A percentile compares a stretch with the other conserved stretches of the same genome.
phyloP scores from a whole-genome alignment of 2,329 filamentous ascomycete genomes.

The Penicillium brevicompactum region DNA sequence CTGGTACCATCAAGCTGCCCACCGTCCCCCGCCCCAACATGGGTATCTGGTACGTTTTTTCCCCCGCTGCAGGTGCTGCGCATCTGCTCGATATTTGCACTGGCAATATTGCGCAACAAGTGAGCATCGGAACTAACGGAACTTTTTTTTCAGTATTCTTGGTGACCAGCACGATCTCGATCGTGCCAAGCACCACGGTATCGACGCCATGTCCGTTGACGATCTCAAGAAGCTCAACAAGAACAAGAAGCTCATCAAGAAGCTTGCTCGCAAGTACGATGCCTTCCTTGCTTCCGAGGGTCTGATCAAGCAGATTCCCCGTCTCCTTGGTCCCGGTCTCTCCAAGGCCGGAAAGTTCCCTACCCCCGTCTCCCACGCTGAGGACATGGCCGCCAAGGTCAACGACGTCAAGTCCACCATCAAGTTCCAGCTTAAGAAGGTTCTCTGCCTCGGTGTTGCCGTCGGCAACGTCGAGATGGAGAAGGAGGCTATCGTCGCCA shows the following conservation, averaged over 20 bases:
- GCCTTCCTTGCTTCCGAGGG: constrained; percentile 96
- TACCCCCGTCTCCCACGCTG: constrained; percentile 93
- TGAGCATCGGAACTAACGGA: not conserved
- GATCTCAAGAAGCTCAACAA: constrained; percentile 99
- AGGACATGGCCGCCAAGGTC: constrained; percentile 93
- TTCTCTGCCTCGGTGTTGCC: constrained; percentile 99
- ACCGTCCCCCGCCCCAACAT: constrained; percentile 88
- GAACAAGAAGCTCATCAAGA: constrained; percentile 99
- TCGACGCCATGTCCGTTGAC: constrained; percentile 97
- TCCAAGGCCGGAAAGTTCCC: constrained; percentile 99
- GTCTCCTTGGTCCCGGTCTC: constrained; percentile 98
- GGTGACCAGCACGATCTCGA: constrained; percentile 98
- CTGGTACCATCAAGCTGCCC: constrained; percentile 94
- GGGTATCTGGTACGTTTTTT: constrained; percentile 69
- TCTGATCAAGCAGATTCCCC: constrained; percentile 99
- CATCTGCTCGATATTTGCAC: not conserved
- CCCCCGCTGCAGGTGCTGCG: not conserved
- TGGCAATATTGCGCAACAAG: not conserved
- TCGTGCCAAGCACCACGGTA: constrained; percentile 97
- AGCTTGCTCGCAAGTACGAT: constrained; percentile 99
- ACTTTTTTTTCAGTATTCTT: constrained; percentile 65
- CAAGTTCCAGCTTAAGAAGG: constrained; percentile 99
- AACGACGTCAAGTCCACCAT: constrained; percentile 99
- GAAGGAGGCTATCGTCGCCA: constrained; percentile 91
- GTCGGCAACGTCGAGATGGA: constrained; percentile 98